phyloP scores from a whole-genome alignment of 1,284 basidiomycete species.

The Lentinula novae-zelandiae region DNA sequence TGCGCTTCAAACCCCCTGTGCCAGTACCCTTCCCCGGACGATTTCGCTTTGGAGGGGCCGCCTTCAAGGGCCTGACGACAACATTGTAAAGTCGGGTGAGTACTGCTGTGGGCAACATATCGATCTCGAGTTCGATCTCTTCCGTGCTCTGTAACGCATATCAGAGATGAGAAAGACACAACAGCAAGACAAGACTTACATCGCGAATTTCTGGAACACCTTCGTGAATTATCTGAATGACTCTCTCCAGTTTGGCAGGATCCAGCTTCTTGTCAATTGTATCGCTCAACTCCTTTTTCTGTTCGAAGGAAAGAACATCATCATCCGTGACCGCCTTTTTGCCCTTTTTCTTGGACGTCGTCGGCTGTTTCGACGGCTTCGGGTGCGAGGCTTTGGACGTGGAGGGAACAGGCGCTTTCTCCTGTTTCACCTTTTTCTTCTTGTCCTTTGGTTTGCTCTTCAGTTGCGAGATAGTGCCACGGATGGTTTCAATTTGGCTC shows the following conservation, averaged over 20 bases:
- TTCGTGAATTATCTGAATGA: slow-evolving; percentile 90
- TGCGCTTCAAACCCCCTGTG: slow-evolving; percentile 83
- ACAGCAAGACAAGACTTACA: slow-evolving; percentile 48
- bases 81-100: slow-evolving; percentile 92
- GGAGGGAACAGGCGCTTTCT: slow-evolving; percentile 53
- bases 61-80: slow-evolving; percentile 74
- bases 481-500: slow-evolving; percentile 70
- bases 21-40: slow-evolving; percentile 74
- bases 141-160: slow-evolving; percentile 70
- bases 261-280: slow-evolving; percentile 77
- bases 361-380: slow-evolving; percentile 39
- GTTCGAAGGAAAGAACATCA: slow-evolving; percentile 83
- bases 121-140: slow-evolving; percentile 97
- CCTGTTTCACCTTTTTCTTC: slow-evolving; percentile 47
- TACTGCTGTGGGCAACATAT: slow-evolving; percentile 78
- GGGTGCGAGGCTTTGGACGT: slow-evolving; percentile 52
- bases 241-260: slow-evolving; percentile 74
- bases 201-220: slow-evolving; percentile 85
- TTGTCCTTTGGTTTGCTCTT: slow-evolving; percentile 67
- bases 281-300: slow-evolving; percentile 95
- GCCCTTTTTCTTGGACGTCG: slow-evolving; percentile 47
- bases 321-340: slow-evolving; percentile 53
- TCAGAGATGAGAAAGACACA: slow-evolving; percentile 15
- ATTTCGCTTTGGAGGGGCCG: slow-evolving; percentile 56
- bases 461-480: slow-evolving; percentile 57